Conservation (phyloP, 164 flowering plant genomes). For the Dillenia turbinata region DNA sequence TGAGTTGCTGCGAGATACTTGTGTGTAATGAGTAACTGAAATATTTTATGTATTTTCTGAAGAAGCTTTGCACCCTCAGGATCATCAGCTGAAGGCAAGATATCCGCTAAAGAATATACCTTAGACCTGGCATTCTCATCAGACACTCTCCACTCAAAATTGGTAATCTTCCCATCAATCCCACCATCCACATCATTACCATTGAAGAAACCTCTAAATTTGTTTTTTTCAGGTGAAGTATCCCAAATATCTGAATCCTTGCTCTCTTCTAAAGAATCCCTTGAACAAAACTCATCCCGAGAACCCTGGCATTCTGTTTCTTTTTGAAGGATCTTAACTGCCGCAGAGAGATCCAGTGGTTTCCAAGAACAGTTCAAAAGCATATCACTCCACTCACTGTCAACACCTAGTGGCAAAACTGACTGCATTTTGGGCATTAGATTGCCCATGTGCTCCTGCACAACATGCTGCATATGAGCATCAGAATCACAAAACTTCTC, state of each 20-base stretch:
- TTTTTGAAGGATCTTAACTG: slow-evolving; percentile 54
- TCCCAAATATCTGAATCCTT: slow-evolving; percentile 50
- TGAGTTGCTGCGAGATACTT: slow-evolving; percentile 79
- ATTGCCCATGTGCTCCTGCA: slow-evolving; percentile 76
- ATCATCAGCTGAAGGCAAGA: slow-evolving; percentile 80
- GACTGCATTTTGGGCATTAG: slow-evolving; percentile 62
- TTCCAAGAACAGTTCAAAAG: slow-evolving; percentile 76
- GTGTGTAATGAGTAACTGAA: slow-evolving; percentile 62
- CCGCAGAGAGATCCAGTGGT: slow-evolving; percentile 69
- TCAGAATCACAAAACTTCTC: slow-evolving; percentile 64
- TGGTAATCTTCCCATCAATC: slow-evolving; percentile 23
- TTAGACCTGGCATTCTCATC: slow-evolving; percentile 28
- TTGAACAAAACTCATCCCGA: slow-evolving; percentile 27
- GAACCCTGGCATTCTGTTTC: slow-evolving; percentile 33
- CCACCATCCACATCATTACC: slow-evolving; percentile 20
- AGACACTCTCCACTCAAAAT: slow-evolving; percentile 36
- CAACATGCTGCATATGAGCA: slow-evolving; percentile 65
- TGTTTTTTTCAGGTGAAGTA: slow-evolving; percentile 35
- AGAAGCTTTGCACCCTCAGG: slow-evolving; percentile 77
- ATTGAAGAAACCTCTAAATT: slow-evolving; percentile 23
- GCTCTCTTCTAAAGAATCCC: slow-evolving; percentile 22
- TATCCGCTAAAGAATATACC: slow-evolving; percentile 25
- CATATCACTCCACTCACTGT: slow-evolving; percentile 79
- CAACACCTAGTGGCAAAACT: slow-evolving; percentile 61
- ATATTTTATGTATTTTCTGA: slow-evolving; percentile 56